Conservation (phyloP, 371 early-diverging fungal species). For the Rhizopus sp. region DNA sequence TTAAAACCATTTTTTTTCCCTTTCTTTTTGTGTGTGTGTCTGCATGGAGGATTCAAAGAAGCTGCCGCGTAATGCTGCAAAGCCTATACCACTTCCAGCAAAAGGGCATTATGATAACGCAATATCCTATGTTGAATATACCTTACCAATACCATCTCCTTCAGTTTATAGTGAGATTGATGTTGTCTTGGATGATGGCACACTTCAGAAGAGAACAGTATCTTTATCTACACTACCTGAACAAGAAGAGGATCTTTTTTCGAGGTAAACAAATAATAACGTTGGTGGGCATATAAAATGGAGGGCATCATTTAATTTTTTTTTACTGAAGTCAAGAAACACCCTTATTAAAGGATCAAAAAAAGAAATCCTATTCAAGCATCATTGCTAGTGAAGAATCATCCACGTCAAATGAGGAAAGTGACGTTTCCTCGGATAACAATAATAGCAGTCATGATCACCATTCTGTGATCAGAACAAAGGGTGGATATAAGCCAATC, state of each 20-base stretch:
- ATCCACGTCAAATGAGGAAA: conserved; percentile 21
- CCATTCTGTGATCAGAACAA: background rate
- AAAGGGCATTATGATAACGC: background rate
- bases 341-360: conserved; percentile 18
- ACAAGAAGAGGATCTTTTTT: background rate
- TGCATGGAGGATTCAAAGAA: conserved; percentile 8
- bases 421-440: background rate
- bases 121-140: conserved; percentile 8
- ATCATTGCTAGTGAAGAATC: conserved; percentile 13
- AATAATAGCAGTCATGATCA: background rate
- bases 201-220: conserved; percentile 25
- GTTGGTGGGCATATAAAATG: too few species aligned
- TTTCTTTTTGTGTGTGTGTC: conserved; percentile 1
- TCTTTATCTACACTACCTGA: conserved; percentile 32
- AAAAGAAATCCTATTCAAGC: conserved; percentile 22
- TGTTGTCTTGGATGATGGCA: conserved; percentile 36
- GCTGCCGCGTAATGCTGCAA: conserved; percentile 20
- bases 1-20: conserved; percentile 1
- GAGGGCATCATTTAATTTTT: background rate
- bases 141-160: conserved; percentile 15
- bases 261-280: background rate
- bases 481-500: background rate
- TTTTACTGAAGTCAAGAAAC: conserved; percentile 13
- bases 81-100: conserved; percentile 18
- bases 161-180: conserved; percentile 22